Conservation (phyloP, 352 stramenopile species). For the Globisporangium heterothallicum region DNA sequence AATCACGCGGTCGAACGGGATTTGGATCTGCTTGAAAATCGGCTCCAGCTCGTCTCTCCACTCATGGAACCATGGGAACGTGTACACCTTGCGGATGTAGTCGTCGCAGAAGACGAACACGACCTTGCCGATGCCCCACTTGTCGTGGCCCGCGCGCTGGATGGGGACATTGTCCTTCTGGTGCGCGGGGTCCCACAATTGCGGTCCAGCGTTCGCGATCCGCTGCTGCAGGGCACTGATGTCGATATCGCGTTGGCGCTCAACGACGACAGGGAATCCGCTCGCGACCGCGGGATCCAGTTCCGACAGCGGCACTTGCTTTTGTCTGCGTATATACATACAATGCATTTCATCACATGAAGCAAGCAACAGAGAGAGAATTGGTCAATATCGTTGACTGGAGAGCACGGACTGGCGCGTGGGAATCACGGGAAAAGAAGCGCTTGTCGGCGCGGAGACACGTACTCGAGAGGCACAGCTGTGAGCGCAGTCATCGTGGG, state of each 20-base stretch:
- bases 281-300: constrained; percentile 35
- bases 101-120: constrained; percentile 99
- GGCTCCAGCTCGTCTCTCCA: constrained; percentile 73
- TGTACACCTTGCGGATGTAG: constrained; percentile 94
- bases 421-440: not conserved
- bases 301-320: constrained; percentile 60
- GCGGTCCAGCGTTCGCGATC: constrained; percentile 33
- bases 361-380: not conserved
- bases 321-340: constrained; percentile 41
- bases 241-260: constrained; percentile 58
- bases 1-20: constrained; percentile 84
- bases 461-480: constrained; percentile 10
- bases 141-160: constrained; percentile 93
- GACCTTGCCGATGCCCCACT: constrained; percentile 97
- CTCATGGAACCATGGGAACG: constrained; percentile 92
- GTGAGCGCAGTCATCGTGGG: constrained; percentile 1
- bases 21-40: constrained; percentile 88
- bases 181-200: constrained; percentile 61
- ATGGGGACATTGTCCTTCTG: constrained; percentile 90
- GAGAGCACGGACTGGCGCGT: not conserved
- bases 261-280: constrained; percentile 43
- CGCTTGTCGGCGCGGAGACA: not conserved
- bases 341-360: not conserved
- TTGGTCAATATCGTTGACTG: not conserved
- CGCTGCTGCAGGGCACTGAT: constrained; percentile 57